Base-by-base conservation (phyloP, 2,329 filamentous ascomycete species). In the Raffaelea albimanens region DNA sequence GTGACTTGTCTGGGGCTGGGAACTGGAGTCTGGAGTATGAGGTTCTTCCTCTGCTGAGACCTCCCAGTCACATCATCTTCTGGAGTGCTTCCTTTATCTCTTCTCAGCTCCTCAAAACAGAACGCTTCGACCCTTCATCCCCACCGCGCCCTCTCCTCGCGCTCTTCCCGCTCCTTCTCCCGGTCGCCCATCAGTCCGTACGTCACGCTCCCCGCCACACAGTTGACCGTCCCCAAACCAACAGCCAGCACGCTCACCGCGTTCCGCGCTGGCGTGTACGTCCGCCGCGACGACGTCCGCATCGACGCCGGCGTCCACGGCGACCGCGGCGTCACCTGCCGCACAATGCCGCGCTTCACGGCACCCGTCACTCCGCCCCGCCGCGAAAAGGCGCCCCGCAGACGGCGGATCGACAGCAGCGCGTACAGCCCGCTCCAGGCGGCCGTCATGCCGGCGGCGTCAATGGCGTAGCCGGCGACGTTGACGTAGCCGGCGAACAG, bases 401-500 rank as follows among this genome's bases (percentile, higher is more conserved):
- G 67, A 5, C 57, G 52, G 19, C 72, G 71, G 51, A 76, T 60
- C 1, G 76, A 75, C 44, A 80, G 63, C 34, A 80, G 62, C 4
- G 72, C 70, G 59, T 81, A 81, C 16, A 79, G 65, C 25, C 76
- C 76, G 40, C 72, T 76, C 64, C 73, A 75, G 16, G 76, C 75
- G 45, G 73, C 73, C 0, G 72, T 69, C 48, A 80, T 63, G 44
- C 75, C 77, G 2, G 76, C 77, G 48, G 69, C 69, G 58, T 77
- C 76, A 45, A 73, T 76, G 51, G 70, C 71, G 64, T 74, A 78
- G 50, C 76, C 76, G 19, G 76, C 73, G 7, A 81, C 69, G 60
- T 78, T 78, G 57, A 78, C 69, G 63, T 80, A 81, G 58, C 69
- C 72, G 46, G 70, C 67, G 62, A 80, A 77, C 48, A 78, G 61